Percentiles rank a stretch among this genome's conserved stretches.
phyloP scores from a whole-genome alignment of 2,329 filamentous ascomycete species.

The Cladophialophora carrionii region DNA sequence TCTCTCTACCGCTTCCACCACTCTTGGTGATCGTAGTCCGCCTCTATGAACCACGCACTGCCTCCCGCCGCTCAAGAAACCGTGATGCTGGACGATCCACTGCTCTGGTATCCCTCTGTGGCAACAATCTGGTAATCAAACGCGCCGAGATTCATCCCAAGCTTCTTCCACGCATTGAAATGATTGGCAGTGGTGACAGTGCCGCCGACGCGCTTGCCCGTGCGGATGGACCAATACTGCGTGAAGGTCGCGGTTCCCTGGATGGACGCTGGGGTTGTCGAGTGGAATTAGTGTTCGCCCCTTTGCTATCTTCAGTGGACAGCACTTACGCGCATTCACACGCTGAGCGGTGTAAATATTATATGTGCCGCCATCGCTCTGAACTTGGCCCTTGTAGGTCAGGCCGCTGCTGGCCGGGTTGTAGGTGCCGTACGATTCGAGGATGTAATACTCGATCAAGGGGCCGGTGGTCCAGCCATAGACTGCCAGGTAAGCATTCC shows the following conservation, averaged over 20 bases:
- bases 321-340: slow-evolving; percentile 40
- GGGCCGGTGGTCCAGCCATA: slow-evolving; percentile 50
- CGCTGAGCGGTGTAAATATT: slow-evolving; percentile 46
- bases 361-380: slow-evolving; percentile 46
- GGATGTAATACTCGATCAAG: slow-evolving; percentile 47
- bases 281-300: too few species aligned
- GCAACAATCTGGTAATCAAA: slow-evolving; percentile 50
- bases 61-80: slow-evolving; percentile 39
- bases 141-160: slow-evolving; percentile 43
- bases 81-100: slow-evolving; percentile 46
- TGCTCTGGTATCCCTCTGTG: slow-evolving; percentile 51
- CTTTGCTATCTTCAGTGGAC: too few species aligned
- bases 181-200: slow-evolving; percentile 46
- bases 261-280: slow-evolving; percentile 46
- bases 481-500: slow-evolving; percentile 44
- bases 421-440: slow-evolving; percentile 43
- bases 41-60: too few species aligned
- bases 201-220: slow-evolving; percentile 43
- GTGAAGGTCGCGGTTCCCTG: slow-evolving; percentile 48
- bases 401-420: slow-evolving; percentile 40
- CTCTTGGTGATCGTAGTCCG: too few species aligned
- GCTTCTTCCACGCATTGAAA: slow-evolving; percentile 44
- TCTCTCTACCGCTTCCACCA: too few species aligned
- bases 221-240: slow-evolving; percentile 51
- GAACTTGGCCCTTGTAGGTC: slow-evolving; percentile 44